Evolutionary conservation across 2,329 filamentous ascomycete genomes (phyloP).

Genomic region (Stagonosporopsis vannaccii): DNA sequence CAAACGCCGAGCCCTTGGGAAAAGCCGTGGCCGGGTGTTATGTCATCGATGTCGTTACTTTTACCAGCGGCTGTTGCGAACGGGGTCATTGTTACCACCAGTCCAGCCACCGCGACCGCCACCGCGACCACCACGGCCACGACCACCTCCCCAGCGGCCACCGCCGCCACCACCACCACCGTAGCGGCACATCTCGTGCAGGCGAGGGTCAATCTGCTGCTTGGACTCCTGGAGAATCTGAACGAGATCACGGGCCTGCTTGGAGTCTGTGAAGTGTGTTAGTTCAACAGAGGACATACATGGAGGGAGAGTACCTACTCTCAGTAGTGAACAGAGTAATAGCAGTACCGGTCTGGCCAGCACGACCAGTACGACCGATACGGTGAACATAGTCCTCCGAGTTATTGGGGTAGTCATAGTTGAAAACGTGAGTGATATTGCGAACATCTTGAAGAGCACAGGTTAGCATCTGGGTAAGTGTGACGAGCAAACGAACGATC

Average conservation of each 20-base stretch:
- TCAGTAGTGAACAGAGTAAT: conserved; percentile 99
- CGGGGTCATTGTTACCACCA: conserved; percentile 49
- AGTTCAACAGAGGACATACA: conserved; percentile 23
- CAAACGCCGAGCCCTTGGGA: conserved; percentile 31
- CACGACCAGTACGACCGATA: conserved; percentile 73
- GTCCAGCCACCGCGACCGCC: conserved; percentile 53
- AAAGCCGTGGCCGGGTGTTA: conserved; percentile 15
- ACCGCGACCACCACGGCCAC: conserved; percentile 68
- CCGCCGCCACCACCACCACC: conserved; percentile 82
- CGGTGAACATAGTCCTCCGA: conserved; percentile 75
- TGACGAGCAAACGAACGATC: conserved; percentile 56
- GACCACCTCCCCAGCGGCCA: conserved; percentile 69
- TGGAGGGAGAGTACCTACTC: conserved; percentile 69
- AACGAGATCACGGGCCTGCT: conserved; percentile 90
- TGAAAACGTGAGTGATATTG: conserved; percentile 99
- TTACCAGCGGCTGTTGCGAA: conserved; percentile 53
- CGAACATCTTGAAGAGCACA: conserved; percentile 90
- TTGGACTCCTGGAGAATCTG: conserved; percentile 93
- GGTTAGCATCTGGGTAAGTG: conserved; percentile 74
- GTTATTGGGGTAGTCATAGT: conserved; percentile 99
- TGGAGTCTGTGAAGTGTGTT: conserved; percentile 54
- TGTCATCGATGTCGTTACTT: conserved; percentile 14
- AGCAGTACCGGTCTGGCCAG: conserved; percentile 89
- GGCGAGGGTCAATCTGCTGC: conserved; percentile 95
- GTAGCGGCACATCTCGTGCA: conserved; percentile 95